Base-by-base conservation (phyloP, 805 yeast species). In the Wickerhamiella kurtzmanii region DNA sequence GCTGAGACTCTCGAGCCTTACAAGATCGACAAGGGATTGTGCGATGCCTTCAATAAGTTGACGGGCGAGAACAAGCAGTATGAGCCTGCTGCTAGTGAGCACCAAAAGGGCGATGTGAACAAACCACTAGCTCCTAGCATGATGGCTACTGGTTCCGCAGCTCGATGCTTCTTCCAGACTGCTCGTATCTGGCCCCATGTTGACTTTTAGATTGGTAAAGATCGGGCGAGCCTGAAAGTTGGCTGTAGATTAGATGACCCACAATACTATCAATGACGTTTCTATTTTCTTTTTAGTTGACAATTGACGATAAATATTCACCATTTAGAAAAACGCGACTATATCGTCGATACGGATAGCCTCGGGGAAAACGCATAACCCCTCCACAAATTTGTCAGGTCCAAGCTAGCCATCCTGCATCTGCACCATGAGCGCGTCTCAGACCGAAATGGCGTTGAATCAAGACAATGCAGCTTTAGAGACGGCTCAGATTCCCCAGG, bases 121-220 rank as follows among this genome's bases (percentile, higher is more conserved):
- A 56, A 61, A 25, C 65, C 66, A 9, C 54, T 68, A 49, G 70
- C 65, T 43, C 74, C 77, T 59, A 71, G 76, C 42, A 65, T 80
- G 55, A 79, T 80, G 65, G 80, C 79, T 2, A 66, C 69, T 43
- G 85, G 76, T 15, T 67, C 82, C 15, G 86, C 85, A 8, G 84
- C 85, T 3, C 70, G 85, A 56, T 70, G 75, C 3, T 79, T 79
- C 63, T 75, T 78, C 63, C 83, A 79, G 61, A 79, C 78, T 37
- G 84, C 80, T 4, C 66, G 85, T 54, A 64, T 77, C 1, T 63
- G 69, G 3, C 75, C 75, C 11, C 59, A 61, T 19, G 52, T 56
- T 5, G 47, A 56, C 44, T 53, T 36, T 56, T 65, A 60, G 54
- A 54, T 25, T 25, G 11, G 9, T 25, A 25, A 11, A 25, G n/a